Base-by-base conservation (phyloP, 1,139 yeast species). In the Candida sp. region DNA sequence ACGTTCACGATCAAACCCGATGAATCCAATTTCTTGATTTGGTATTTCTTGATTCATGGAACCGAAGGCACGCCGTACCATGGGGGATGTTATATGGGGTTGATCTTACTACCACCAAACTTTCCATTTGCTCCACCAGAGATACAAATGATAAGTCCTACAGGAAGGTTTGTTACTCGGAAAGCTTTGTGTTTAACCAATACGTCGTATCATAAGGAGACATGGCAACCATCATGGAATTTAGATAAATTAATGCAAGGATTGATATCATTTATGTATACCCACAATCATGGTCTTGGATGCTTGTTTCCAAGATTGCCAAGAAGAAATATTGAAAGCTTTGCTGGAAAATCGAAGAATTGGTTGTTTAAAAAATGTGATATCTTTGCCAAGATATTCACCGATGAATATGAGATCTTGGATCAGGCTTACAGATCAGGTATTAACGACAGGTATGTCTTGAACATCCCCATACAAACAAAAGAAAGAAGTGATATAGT, bases 41-140 rank as follows among this genome's bases (percentile, higher is more conserved):
- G 58, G 57, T 52, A 54, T 41, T 53, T 54, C 34, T 41, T 55
- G 32, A 36, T 55, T 6, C 42, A 48, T 38, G 59, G 59, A 11
- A 45, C 48, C 11, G 42, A 35, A 4, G 44, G 41, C 11, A 53
- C 57, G 4, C 48, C 49, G 5, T 54, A 45, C 38, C 48, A 45
- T 12, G 48, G 48, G 4, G 58, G 59, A 5, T 43, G 53, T 23
- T 55, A 51, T 39, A 39, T 54, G 40, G 54, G 53, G n/a, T 46
- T 48, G 12, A 39, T 54, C 4, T 42, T 49, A 25, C 54, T 54
- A 35, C 58, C 59, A 12, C 33, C 43, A 4, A 42, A 54, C 35
- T 55, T 41, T 40, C 57, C 58, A 4, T 49, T 42, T 42, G 36
- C 36, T 8, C 49, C 57, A 3, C 57, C 57, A 7, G 56, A 53